Evolutionary conservation across 208 protist genomes (phyloP), one percentile per base, ranked within the genome.

Genomic region (Vickermania spadyakhi): DNA sequence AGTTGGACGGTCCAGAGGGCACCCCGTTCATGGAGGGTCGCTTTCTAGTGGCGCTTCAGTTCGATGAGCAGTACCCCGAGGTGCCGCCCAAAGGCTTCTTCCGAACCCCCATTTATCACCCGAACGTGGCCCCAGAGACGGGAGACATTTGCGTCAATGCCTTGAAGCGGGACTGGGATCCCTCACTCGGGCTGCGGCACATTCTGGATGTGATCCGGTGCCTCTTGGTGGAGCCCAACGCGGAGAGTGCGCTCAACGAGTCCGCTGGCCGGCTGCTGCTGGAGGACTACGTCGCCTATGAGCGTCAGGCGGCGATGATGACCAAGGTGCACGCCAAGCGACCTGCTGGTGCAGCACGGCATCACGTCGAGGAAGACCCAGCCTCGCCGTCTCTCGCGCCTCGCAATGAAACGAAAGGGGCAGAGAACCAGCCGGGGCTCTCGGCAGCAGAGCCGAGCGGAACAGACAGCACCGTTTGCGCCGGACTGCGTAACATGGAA

Each of bases 101-200:
- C 76, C 64, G 95, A 36, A 99, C 97, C 3, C 98, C 97, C 58
- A 99, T 99, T 49, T 99, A 99, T 70, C 98, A 99, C 74, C 98
- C 98, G 3, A 99, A 99, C 77, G 93, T 99, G n/a, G 74, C 97
- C 25, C 36, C 36, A 45, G 85, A 89, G 28, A 85, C 90, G 28
- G 98, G 98, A 14, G 97, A 99, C 36, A 99, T 99, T 56, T 99
- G 98, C 75, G 97, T 99, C 22, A 99, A 98, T 72, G 98, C 96
- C 13, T 73, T 99, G n/a, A 99, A 99, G 81, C 77, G 78, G 28
- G 98, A 99, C 79, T 99, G 98, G 98, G 82, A 82, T 2, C 75
- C 86, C 1, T 75, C 77, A 21, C 71, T 98, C 1, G 97, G 97
- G 18, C 71, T 99, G 21, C 79, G 88, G 22, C 97, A 99, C 74